A percentile compares a stretch with the other conserved stretches of the same genome.
Evolutionary conservation across 257 asterid genomes (phyloP).

Genomic region (Oldenlandia corymbosa): DNA sequence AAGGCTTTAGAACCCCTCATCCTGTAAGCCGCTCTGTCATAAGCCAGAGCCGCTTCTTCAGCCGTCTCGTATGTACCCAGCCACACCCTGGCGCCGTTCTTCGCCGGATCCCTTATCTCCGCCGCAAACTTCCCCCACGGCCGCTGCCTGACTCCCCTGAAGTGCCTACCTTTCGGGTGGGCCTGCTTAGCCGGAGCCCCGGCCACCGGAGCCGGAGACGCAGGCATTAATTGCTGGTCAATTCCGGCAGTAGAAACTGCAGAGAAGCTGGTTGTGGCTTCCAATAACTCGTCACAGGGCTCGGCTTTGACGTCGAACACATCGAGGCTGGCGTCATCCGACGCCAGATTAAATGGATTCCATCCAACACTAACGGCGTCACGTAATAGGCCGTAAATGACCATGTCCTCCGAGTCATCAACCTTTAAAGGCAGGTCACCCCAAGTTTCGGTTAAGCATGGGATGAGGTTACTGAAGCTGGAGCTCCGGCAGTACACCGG

Average conservation of each 20-base stretch:
- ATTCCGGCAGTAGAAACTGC: constrained; percentile 6
- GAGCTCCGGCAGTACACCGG: constrained; percentile 51
- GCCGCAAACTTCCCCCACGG: constrained; percentile 97
- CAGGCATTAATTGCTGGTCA: constrained; percentile 5
- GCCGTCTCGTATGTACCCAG: constrained; percentile 86
- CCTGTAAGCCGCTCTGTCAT: constrained; percentile 80
- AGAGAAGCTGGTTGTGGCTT: constrained; percentile 29
- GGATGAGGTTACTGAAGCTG: constrained; percentile 54
- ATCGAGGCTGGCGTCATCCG: constrained; percentile 1
- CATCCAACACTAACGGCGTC: constrained; percentile 81
- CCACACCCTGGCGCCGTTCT: constrained; percentile 89
- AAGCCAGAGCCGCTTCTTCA: constrained; percentile 88
- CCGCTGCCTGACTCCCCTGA: constrained; percentile 76
- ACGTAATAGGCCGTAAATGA: constrained; percentile 59
- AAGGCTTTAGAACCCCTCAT: constrained; percentile 88
- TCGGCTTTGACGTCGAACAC: constrained; percentile 31
- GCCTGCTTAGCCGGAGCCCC: constrained; percentile 7
- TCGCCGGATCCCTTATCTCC: constrained; percentile 85
- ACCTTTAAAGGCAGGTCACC: constrained; percentile 83
- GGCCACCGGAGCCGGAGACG: constrained; percentile 17
- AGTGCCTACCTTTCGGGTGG: constrained; percentile 56
- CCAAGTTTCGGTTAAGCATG: constrained; percentile 71
- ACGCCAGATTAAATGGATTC: constrained; percentile 51
- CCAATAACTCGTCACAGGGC: constrained; percentile 31
- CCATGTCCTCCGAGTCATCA: constrained; percentile 84